Evolutionary conservation across 306 rosid species (phyloP).

Genomic region (Castanea crenata): DNA sequence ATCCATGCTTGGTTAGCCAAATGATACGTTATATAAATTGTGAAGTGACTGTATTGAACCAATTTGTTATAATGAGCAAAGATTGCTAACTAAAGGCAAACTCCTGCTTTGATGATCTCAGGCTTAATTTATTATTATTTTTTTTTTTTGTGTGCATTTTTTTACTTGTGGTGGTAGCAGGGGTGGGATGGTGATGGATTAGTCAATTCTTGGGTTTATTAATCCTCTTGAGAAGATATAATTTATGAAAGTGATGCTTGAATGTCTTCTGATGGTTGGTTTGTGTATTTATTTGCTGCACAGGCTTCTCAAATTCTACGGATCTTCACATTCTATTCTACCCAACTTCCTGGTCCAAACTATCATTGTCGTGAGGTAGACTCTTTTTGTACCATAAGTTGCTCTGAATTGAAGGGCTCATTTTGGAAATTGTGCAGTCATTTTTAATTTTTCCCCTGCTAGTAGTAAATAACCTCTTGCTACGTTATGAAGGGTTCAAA

Average conservation of each 20-base stretch:
- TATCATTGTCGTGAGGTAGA: conserved; percentile 96
- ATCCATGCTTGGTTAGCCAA: too few species aligned
- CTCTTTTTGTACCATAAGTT: background rate
- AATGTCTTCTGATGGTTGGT: conserved; percentile 9
- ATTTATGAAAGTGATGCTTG: background rate
- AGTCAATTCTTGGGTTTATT: background rate
- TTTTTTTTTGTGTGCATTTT: background rate
- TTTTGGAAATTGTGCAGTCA: background rate
- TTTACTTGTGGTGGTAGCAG: background rate
- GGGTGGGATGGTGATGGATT: background rate
- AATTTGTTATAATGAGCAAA: too few species aligned
- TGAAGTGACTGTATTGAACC: too few species aligned
- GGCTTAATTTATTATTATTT: background rate
- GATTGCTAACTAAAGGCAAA: too few species aligned
- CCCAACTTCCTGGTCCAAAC: conserved; percentile 99
- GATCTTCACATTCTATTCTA: conserved; percentile 82
- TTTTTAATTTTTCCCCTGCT: background rate
- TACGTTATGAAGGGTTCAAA: conserved; percentile 67
- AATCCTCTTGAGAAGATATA: background rate
- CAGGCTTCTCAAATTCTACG: conserved; percentile 91
- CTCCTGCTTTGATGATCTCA: background rate
- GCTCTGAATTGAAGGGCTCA: background rate
- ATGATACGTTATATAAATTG: too few species aligned
- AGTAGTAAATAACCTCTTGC: background rate
- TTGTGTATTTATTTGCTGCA: conserved; percentile 33